Percentiles rank a stretch among this genome's conserved stretches.
Evolutionary conservation across 495 filamentous ascomycete genomes (phyloP).

Genomic region (Schizothecium vesticola): DNA sequence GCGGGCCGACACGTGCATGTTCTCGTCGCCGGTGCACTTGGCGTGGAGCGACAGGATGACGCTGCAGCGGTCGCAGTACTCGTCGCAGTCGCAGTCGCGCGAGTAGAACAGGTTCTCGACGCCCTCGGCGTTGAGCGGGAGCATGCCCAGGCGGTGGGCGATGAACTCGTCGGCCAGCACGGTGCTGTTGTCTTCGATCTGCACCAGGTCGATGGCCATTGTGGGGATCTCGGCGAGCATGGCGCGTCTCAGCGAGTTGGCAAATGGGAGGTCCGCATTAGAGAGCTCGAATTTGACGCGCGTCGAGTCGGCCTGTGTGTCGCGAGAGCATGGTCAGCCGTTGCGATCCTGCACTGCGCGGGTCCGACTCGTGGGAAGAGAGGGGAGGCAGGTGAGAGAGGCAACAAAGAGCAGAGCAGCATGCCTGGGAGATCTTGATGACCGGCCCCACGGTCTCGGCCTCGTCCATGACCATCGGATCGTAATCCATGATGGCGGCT

Average conservation of each 20-base stretch:
- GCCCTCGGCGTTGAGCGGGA: slow-evolving; percentile 79
- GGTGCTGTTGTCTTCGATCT: slow-evolving; percentile 87
- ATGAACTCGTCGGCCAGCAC: slow-evolving; percentile 95
- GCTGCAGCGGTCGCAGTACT: slow-evolving; percentile 84
- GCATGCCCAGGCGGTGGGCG: slow-evolving; percentile 83
- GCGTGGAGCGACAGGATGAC: slow-evolving; percentile 78
- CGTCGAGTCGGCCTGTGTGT: slow-evolving; percentile 55
- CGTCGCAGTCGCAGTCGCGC: slow-evolving; percentile 94
- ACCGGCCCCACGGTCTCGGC: slow-evolving; percentile 61
- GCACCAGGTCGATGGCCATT: slow-evolving; percentile 89
- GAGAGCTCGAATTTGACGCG: slow-evolving; percentile 78
- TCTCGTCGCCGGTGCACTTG: slow-evolving; percentile 71
- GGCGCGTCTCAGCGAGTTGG: slow-evolving; percentile 87
- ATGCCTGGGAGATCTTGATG: slow-evolving; percentile 67
- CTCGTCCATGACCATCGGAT: slow-evolving; percentile 54
- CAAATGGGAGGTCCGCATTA: slow-evolving; percentile 79
- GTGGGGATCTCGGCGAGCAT: slow-evolving; percentile 95
- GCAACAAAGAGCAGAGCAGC: slow-evolving; percentile 14
- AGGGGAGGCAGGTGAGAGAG: not conserved
- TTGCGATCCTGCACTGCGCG: not conserved
- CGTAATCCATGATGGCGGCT: slow-evolving; percentile 56
- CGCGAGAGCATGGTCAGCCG: not conserved
- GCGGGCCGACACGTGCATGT: slow-evolving; percentile 85
- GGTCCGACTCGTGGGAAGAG: not conserved
- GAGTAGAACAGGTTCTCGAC: slow-evolving; percentile 80